These are phyloP conservation scores for Astragalus glycyphyllos DNA, from an alignment of 306 rosid genomes.

Conservation along the genomic window DNA sequence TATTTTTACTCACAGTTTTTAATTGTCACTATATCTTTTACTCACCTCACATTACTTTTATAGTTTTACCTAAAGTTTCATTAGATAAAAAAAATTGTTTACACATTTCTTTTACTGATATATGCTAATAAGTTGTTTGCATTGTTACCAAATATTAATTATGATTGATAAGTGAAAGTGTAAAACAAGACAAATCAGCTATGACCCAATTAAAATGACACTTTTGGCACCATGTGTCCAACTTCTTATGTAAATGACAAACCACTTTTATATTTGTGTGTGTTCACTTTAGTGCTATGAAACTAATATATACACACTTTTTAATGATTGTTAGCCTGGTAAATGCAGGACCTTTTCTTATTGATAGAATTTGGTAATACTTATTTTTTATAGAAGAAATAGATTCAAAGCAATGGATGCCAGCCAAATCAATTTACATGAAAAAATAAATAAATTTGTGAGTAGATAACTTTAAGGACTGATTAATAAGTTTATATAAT, in stretches of 20 bases:
- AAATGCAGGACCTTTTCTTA: neutral
- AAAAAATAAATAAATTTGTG: neutral
- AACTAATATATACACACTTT: neutral
- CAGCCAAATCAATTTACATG: neutral
- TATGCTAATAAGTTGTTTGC: too few species aligned
- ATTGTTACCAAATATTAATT: too few species aligned
- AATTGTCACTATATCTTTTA: too few species aligned
- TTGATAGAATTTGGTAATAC: neutral
- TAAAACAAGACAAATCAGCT: constrained; percentile 18
- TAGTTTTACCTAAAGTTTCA: too few species aligned
- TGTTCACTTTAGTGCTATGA: neutral
- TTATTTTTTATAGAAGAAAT: neutral
- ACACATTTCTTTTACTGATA: too few species aligned
- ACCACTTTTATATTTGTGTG: neutral
- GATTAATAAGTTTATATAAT: too few species aligned
- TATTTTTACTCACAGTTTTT: too few species aligned
- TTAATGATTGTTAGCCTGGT: neutral
- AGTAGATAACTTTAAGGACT: too few species aligned
- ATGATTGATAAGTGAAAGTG: neutral
- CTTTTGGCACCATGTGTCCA: constrained; percentile 14
- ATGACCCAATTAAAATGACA: constrained; percentile 32
- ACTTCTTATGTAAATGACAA: constrained; percentile 17
- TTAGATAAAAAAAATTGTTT: too few species aligned
- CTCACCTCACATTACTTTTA: too few species aligned
- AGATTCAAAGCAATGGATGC: neutral